Conservation (phyloP, 106 monocot species). For the Triglochin maritima region DNA sequence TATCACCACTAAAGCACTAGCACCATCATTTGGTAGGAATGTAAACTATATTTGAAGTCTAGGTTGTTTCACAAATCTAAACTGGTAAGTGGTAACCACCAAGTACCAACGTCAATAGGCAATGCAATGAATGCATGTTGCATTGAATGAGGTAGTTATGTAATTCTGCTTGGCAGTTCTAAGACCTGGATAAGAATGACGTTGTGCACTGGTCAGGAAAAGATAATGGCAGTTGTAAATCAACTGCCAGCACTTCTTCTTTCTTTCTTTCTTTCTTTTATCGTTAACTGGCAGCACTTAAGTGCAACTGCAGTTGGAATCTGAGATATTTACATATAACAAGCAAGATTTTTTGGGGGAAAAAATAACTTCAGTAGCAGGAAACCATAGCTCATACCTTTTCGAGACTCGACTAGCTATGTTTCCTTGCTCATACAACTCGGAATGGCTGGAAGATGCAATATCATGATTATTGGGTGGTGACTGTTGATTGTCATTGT, state of each 20-base stretch:
- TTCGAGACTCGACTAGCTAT: background rate
- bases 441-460: conserved; percentile 1
- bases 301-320: too few relatives aligned
- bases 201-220: background rate
- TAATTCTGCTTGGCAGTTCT: background rate
- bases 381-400: background rate
- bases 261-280: too few relatives aligned
- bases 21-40: too few relatives aligned
- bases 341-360: background rate
- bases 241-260: background rate
- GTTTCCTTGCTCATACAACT: background rate
- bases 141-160: too few relatives aligned
- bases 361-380: background rate
- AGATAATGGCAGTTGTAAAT: background rate
- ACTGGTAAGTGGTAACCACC: too few relatives aligned
- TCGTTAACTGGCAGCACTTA: too few relatives aligned
- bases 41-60: too few relatives aligned
- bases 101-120: too few relatives aligned
- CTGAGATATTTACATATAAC: too few relatives aligned
- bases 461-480: background rate
- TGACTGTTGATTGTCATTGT: background rate
- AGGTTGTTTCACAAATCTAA: too few relatives aligned
- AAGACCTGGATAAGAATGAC: background rate
- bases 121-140: too few relatives aligned
- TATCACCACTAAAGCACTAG: background rate